phyloP scores from a whole-genome alignment of 768 basidiomycete genomes.

The Xerocomellus amylosporus region DNA sequence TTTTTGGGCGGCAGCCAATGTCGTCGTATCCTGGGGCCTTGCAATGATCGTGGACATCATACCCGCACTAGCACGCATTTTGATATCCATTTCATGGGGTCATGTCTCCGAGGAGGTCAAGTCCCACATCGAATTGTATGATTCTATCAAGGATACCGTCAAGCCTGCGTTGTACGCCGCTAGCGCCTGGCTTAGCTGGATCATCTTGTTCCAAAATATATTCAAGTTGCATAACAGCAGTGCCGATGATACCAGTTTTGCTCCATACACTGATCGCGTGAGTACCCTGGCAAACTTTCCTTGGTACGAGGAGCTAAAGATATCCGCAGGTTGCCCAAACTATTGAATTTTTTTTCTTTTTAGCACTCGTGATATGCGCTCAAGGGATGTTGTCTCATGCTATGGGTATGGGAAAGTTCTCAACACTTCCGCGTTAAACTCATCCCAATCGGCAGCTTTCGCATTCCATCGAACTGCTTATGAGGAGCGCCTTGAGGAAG shows the following conservation, averaged over 20 bases:
- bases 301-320: not conserved
- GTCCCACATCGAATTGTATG: constrained; percentile 64
- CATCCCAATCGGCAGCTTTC: constrained; percentile 44
- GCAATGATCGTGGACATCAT: constrained; percentile 69
- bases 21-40: constrained; percentile 76
- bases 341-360: constrained; percentile 74
- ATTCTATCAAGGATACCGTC: constrained; percentile 62
- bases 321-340: constrained; percentile 51
- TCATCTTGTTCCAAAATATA: constrained; percentile 67
- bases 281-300: constrained; percentile 11
- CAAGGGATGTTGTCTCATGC: constrained; percentile 71
- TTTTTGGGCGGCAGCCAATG: constrained; percentile 77
- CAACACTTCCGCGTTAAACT: not conserved
- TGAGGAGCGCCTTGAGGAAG: constrained; percentile 62
- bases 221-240: constrained; percentile 51
- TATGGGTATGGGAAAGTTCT: constrained; percentile 38
- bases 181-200: constrained; percentile 70
- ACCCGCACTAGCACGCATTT: constrained; percentile 50
- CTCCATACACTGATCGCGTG: constrained; percentile 60
- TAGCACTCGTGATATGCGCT: constrained; percentile 57
- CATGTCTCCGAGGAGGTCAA: constrained; percentile 71
- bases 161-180: constrained; percentile 75
- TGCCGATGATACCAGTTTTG: constrained; percentile 44
- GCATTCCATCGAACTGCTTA: constrained; percentile 78
- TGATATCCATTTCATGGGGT: constrained; percentile 66